Percentiles rank a stretch among this genome's conserved stretches.
phyloP scores from a whole-genome alignment of 2,329 filamentous ascomycete genomes.

The Colletotrichum sp. region DNA sequence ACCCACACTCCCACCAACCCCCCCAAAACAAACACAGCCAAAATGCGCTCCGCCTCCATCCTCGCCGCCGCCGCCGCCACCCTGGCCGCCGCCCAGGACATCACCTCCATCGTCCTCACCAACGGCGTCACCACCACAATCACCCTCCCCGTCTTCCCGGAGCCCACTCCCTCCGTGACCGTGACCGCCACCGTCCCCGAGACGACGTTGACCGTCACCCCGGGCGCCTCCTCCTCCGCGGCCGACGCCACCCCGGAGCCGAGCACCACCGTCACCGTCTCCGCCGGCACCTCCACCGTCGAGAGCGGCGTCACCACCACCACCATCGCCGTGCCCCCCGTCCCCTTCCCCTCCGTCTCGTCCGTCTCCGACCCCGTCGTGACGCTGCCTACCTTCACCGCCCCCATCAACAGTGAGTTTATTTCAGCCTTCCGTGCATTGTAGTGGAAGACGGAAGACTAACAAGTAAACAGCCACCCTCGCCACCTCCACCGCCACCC shows the following conservation, averaged over 20 bases:
- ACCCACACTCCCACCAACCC: background rate
- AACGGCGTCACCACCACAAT: constrained; percentile 24
- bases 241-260: background rate
- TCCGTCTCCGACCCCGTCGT: background rate
- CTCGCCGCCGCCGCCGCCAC: constrained; percentile 17
- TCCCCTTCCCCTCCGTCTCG: background rate
- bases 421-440: accelerated
- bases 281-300: constrained; percentile 6
- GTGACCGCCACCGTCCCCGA: constrained; percentile 15
- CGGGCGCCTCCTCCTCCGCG: background rate
- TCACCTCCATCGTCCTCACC: constrained; percentile 21
- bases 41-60: constrained; percentile 28
- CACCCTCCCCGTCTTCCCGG: constrained; percentile 24
- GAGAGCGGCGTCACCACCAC: constrained; percentile 1
- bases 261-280: constrained; percentile 5
- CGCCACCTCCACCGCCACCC: constrained; percentile 1
- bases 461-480: constrained; percentile 5
- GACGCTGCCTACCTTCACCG: background rate
- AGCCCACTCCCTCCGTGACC: constrained; percentile 4
- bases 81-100: constrained; percentile 25
- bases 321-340: constrained; percentile 9
- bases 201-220: constrained; percentile 15
- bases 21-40: background rate
- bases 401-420: constrained; percentile 3
- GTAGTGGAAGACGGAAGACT: background rate